These are phyloP conservation scores for Puccinellia tenuiflora DNA, from an alignment of 176 grass and related monocot species.

Conservation along the genomic window DNA sequence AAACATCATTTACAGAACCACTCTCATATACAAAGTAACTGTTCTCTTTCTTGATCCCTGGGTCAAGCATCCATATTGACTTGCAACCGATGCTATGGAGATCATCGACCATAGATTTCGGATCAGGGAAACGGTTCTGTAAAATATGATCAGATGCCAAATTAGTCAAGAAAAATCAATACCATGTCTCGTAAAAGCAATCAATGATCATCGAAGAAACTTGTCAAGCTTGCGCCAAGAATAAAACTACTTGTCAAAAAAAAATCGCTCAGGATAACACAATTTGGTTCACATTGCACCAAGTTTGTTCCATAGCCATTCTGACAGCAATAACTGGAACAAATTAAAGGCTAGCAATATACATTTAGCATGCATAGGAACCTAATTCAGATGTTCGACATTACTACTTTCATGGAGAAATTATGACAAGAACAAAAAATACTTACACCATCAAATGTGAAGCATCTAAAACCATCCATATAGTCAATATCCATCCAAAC, in stretches of 20 bases:
- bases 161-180: background rate
- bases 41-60: conserved; percentile 83
- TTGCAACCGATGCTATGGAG: conserved; percentile 71
- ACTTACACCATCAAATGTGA: conserved; percentile 83
- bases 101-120: conserved; percentile 75
- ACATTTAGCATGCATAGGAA: background rate
- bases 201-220: background rate
- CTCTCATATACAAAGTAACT: conserved; percentile 84
- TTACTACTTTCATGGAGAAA: background rate
- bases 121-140: conserved; percentile 67
- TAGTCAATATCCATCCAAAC: conserved; percentile 99
- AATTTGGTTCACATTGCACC: background rate
- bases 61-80: conserved; percentile 99
- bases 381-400: background rate
- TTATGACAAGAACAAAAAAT: background rate
- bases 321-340: background rate
- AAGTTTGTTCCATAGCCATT: background rate
- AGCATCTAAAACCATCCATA: conserved; percentile 97
- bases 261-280: conserved; percentile 1
- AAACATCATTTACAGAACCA: conserved; percentile 70
- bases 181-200: background rate
- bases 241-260: background rate
- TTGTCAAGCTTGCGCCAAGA: background rate
- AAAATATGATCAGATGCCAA: conserved; percentile 11
- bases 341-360: background rate